A percentile compares a stretch with the other conserved stretches of the same genome.
These are phyloP conservation scores for Ambrosia hybrid DNA, from an alignment of 140 eudicot species.

Conservation along the genomic window DNA sequence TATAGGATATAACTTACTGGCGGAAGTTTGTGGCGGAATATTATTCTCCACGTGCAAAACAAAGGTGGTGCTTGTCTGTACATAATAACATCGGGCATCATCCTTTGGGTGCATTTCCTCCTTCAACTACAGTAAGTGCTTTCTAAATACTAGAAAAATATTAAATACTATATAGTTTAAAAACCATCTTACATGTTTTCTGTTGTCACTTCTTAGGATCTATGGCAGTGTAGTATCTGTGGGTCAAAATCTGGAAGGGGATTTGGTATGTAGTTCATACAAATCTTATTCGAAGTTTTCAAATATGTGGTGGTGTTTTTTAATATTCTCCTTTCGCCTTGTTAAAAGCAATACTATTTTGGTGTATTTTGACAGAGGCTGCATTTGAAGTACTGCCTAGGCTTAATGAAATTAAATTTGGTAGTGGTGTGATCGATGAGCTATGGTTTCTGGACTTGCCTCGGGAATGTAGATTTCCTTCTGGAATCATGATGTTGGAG, in stretches of 20 bases:
- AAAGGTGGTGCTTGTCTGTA: constrained; percentile 83
- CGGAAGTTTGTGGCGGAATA: constrained; percentile 82
- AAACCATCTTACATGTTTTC: not conserved
- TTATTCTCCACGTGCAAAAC: constrained; percentile 90
- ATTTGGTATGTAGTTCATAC: constrained; percentile 54
- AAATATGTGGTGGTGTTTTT: not conserved
- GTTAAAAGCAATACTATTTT: not conserved
- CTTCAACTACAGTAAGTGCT: constrained; percentile 60
- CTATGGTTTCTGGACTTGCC: constrained; percentile 78
- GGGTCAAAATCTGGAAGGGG: constrained; percentile 92
- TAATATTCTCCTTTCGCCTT: not conserved
- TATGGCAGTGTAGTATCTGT: constrained; percentile 93
- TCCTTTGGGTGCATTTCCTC: constrained; percentile 79
- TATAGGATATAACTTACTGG: constrained; percentile 71
- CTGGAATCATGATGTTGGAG: constrained; percentile 79
- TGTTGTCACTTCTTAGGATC: constrained; percentile 44
- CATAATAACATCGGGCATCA: constrained; percentile 81
- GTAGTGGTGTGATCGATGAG: constrained; percentile 81
- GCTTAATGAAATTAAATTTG: constrained; percentile 76
- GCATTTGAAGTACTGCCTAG: constrained; percentile 78
- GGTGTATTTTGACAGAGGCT: constrained; percentile 53
- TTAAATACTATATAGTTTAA: not conserved
- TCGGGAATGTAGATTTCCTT: constrained; percentile 60
- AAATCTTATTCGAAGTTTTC: not conserved
- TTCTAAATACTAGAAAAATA: not conserved